Percentiles rank a stretch among this genome's conserved stretches.
Conservation (phyloP, 2,329 filamentous ascomycete species). For the Fusarium tanahbumbuense region DNA sequence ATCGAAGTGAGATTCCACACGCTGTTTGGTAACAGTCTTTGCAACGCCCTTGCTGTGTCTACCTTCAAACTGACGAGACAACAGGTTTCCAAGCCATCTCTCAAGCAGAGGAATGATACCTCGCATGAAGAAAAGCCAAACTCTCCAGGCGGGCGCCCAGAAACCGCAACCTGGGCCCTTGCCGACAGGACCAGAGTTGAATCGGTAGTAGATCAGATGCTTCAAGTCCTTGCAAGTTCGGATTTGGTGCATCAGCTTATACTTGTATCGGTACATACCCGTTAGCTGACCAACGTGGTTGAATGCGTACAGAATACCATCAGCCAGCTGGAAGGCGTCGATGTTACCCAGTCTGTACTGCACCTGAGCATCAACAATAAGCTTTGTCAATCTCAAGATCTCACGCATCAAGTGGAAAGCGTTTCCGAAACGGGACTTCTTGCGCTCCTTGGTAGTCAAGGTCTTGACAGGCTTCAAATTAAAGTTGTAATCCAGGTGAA, state of each 20-base stretch:
- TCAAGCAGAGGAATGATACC: conserved; percentile 97
- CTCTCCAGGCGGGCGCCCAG: conserved; percentile 98
- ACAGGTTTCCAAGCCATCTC: conserved; percentile 94
- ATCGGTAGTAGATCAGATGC: conserved; percentile 98
- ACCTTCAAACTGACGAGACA: conserved; percentile 97
- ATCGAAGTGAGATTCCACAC: conserved; percentile 98
- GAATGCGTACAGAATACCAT: conserved; percentile 99
- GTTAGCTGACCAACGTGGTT: conserved; percentile 98
- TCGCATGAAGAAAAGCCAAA: conserved; percentile 99
- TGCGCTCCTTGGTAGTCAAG: conserved; percentile 96
- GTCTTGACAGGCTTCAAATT: conserved; percentile 99
- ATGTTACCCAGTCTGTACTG: conserved; percentile 98
- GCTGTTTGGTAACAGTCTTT: conserved; percentile 98
- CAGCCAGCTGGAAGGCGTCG: conserved; percentile 97
- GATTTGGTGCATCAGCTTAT: conserved; percentile 99
- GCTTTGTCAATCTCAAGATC: conserved; percentile 92
- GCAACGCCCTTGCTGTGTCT: conserved; percentile 98
- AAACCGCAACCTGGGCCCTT: conserved; percentile 98
- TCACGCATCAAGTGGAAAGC: conserved; percentile 99
- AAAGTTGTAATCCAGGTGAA: conserved; percentile 99
- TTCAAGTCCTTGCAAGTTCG: conserved; percentile 99
- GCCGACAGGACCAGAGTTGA: conserved; percentile 95
- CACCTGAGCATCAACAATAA: conserved; percentile 98
- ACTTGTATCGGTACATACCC: conserved; percentile 99
- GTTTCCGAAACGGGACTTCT: conserved; percentile 99